Evolutionary conservation across 768 basidiomycete genomes (phyloP).

Genomic region (Lactarius sp.): DNA sequence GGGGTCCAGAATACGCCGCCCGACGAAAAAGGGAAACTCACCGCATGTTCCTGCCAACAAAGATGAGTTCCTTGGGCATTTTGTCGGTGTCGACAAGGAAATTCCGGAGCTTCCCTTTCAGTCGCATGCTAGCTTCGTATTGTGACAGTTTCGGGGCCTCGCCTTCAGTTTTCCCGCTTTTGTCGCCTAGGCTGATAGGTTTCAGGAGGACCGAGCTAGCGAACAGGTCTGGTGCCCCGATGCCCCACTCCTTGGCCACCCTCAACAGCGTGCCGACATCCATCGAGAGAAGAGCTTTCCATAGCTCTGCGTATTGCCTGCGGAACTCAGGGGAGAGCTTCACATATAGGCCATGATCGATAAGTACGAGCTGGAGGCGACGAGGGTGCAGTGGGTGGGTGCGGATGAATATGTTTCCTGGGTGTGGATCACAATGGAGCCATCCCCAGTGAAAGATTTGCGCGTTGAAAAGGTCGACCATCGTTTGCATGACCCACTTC

Average conservation of each 20-base stretch:
- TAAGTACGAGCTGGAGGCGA: constrained; percentile 64
- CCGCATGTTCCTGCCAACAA: constrained; percentile 16
- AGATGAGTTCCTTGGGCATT: no score
- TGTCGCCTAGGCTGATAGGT: constrained; percentile 41
- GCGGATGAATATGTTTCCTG: constrained; percentile 74
- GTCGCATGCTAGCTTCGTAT: no score
- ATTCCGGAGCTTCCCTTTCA: no score
- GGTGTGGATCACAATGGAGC: constrained; percentile 75
- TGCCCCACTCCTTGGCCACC: constrained; percentile 59
- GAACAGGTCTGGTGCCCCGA: constrained; percentile 65
- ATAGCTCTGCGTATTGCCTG: constrained; percentile 76
- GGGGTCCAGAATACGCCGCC: no score
- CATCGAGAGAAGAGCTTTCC: constrained; percentile 58
- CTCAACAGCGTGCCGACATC: constrained; percentile 50
- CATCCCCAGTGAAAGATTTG: constrained; percentile 93
- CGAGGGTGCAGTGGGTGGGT: constrained; percentile 45
- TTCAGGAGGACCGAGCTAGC: constrained; percentile 70
- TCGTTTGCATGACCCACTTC: constrained; percentile 70
- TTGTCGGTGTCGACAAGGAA: no score
- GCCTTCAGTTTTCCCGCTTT: no score
- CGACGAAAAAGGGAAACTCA: constrained; percentile 27
- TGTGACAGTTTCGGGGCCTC: no score
- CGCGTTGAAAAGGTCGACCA: constrained; percentile 81
- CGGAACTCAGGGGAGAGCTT: constrained; percentile 61
- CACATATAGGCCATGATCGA: constrained; percentile 93